phyloP scores from a whole-genome alignment of 768 basidiomycete genomes.

The Tylopilus sp. region DNA sequence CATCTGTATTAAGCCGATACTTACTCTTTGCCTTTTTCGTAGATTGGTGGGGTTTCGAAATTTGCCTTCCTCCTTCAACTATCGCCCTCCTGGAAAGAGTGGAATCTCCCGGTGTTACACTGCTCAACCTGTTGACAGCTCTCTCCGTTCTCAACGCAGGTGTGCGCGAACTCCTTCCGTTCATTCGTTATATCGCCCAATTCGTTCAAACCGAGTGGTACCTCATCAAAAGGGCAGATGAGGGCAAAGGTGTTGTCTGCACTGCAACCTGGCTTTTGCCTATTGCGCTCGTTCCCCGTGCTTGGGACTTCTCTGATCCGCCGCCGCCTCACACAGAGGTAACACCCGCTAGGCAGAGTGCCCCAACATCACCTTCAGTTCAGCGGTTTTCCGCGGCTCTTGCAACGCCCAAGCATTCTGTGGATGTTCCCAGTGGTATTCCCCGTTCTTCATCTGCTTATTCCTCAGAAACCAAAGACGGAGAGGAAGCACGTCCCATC shows the following conservation, averaged over 20 bases:
- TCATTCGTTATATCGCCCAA: constrained; percentile 78
- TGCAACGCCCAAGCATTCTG: constrained; percentile 28
- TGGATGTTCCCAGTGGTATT: constrained; percentile 15
- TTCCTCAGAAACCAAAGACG: constrained; percentile 29
- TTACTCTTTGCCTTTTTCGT: neutral
- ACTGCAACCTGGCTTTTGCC: constrained; percentile 92
- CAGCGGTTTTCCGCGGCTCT: constrained; percentile 23
- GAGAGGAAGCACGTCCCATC: constrained; percentile 19
- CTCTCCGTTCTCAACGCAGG: constrained; percentile 67
- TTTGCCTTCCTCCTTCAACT: constrained; percentile 71
- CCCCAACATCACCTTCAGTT: constrained; percentile 22
- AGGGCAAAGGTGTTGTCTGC: constrained; percentile 79
- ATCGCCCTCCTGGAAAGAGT: constrained; percentile 58
- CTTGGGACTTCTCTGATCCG: constrained; percentile 71
- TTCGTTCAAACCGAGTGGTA: constrained; percentile 76
- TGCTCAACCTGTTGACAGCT: constrained; percentile 75
- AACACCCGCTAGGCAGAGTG: constrained; percentile 10
- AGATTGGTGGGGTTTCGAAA: constrained; percentile 93
- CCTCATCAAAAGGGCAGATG: constrained; percentile 57
- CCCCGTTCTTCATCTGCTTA: constrained; percentile 30
- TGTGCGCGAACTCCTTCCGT: constrained; percentile 78
- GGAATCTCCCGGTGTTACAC: constrained; percentile 51
- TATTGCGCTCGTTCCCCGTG: constrained; percentile 69
- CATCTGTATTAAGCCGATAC: constrained; percentile 3
- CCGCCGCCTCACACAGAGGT: constrained; percentile 30